Evolutionary conservation across 2,329 filamentous ascomycete genomes (phyloP).

Genomic region (Ceratocystis cubensis): DNA sequence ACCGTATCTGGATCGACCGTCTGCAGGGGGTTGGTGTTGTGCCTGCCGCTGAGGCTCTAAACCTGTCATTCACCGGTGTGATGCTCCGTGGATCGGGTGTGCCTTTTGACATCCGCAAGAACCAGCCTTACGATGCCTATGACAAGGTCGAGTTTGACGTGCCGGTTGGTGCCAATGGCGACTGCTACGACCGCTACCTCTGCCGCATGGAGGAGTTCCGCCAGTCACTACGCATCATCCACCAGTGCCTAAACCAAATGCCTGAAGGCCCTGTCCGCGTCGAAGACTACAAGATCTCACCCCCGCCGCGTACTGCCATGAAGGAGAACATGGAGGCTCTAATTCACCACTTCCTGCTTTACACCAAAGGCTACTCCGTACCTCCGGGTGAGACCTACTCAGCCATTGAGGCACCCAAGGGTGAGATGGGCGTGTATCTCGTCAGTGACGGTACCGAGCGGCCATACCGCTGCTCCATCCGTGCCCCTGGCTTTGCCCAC

Average conservation of each 20-base stretch:
- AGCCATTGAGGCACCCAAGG: slow-evolving; percentile 98
- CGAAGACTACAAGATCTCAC: slow-evolving; percentile 97
- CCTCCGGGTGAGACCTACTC: slow-evolving; percentile 97
- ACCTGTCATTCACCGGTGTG: slow-evolving; percentile 91
- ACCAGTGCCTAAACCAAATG: slow-evolving; percentile 99
- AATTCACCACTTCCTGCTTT: slow-evolving; percentile 97
- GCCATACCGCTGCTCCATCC: slow-evolving; percentile 94
- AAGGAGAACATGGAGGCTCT: slow-evolving; percentile 99
- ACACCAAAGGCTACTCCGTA: slow-evolving; percentile 95
- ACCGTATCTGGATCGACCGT: slow-evolving; percentile 96
- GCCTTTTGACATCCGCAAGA: slow-evolving; percentile 94
- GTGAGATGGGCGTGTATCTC: slow-evolving; percentile 96
- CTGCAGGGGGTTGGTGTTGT: slow-evolving; percentile 87
- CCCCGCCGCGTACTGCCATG: slow-evolving; percentile 93
- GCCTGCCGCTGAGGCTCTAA: slow-evolving; percentile 82
- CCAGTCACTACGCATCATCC: slow-evolving; percentile 93
- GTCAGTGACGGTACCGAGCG: slow-evolving; percentile 94
- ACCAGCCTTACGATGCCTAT: slow-evolving; percentile 93
- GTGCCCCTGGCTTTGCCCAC: slow-evolving; percentile 93
- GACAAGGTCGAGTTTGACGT: slow-evolving; percentile 97
- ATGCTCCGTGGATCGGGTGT: slow-evolving; percentile 97
- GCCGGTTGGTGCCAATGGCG: slow-evolving; percentile 87
- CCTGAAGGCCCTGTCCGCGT: slow-evolving; percentile 85
- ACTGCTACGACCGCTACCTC: slow-evolving; percentile 98
- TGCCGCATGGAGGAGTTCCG: slow-evolving; percentile 99